Evolutionary conservation across 2,329 filamentous ascomycete species (phyloP), one percentile per base, ranked within the genome.

Genomic region (Penicillium polonicum): DNA sequence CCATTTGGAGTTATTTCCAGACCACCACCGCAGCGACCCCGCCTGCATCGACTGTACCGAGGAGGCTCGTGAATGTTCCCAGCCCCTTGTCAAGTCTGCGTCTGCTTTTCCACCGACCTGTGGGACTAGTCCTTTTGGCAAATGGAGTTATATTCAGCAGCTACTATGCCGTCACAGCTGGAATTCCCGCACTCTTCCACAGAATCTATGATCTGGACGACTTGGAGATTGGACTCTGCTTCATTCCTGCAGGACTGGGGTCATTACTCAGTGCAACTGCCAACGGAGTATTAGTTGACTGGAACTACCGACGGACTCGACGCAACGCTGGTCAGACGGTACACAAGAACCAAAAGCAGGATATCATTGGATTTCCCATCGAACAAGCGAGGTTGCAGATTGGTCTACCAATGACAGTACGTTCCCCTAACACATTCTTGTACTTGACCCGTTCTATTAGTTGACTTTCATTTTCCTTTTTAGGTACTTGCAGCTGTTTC

Each of bases 301-400:
- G 83, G 80, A 91, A 92, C 70, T 93, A 90, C 71, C 80, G 85
- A 15, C 83, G 87, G 45, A 80, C 85, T 17, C 27, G 35, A 39
- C n/a, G 15, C 3, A 27, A 29, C 42, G 87, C 88, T 1, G 79
- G 78, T 52, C 79, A 80, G 35, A 75, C 86, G 21, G 84, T 85
- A 8, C 78, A 90, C 62, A 76, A 77, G 3, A 82, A 90, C 59
- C 82, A 85, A 50, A 80, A 80, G 52, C 84, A 84, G 55, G 78
- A 84, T 58, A 70, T 83, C 10, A 66, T 68, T 15, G 65, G 75
- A 38, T 83, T 83, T 51, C 80, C 81, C 0, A 78, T 84, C 23
- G 81, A 75, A 48, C 67, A 61, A 48, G 72, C 69, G 9, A 60
- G 72, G 36, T 60, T 74, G 7, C 67, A 74, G 43, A 66, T 75